Evolutionary conservation across 1,284 basidiomycete genomes (phyloP).

Genomic region (Apiotrichum mycotoxinovorans): DNA sequence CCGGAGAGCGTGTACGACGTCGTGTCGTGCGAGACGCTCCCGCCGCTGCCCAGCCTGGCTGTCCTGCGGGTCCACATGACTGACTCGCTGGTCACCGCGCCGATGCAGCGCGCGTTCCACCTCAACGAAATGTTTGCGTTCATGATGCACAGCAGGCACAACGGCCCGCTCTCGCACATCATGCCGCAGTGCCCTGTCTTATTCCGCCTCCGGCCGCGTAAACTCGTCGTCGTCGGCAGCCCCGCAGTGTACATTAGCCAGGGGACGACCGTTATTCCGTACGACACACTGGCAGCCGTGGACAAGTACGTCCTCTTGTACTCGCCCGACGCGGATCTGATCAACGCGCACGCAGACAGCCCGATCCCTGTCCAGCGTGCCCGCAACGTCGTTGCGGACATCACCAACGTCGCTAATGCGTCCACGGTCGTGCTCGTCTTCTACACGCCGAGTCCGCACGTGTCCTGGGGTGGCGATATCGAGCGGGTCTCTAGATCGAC

Average conservation of each 20-base stretch:
- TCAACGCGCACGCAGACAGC: not conserved
- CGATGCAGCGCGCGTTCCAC: not conserved
- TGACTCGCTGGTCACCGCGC: not conserved
- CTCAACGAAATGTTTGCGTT: not conserved
- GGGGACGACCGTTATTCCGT: constrained; percentile 1
- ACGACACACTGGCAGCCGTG: not conserved
- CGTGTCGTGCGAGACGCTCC: not conserved
- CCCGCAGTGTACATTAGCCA: not conserved
- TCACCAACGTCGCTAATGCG: not conserved
- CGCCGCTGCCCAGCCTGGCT: not conserved
- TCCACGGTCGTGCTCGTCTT: not conserved
- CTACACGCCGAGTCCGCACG: not conserved
- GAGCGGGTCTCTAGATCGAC: not conserved
- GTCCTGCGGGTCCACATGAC: constrained; percentile 4
- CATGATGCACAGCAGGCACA: too few relatives aligned
- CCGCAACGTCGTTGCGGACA: not conserved
- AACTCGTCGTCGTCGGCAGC: constrained; percentile 1
- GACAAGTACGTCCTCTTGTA: constrained; percentile 4
- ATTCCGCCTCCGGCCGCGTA: not conserved
- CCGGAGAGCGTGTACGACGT: not conserved
- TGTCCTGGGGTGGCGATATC: not conserved
- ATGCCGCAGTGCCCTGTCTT: constrained; percentile 6
- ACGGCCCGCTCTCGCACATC: not conserved
- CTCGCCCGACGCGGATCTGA: not conserved
- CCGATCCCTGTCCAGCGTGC: not conserved